Conservation (phyloP, 2,329 filamentous ascomycete species). For the Colletotrichum limetticola region DNA sequence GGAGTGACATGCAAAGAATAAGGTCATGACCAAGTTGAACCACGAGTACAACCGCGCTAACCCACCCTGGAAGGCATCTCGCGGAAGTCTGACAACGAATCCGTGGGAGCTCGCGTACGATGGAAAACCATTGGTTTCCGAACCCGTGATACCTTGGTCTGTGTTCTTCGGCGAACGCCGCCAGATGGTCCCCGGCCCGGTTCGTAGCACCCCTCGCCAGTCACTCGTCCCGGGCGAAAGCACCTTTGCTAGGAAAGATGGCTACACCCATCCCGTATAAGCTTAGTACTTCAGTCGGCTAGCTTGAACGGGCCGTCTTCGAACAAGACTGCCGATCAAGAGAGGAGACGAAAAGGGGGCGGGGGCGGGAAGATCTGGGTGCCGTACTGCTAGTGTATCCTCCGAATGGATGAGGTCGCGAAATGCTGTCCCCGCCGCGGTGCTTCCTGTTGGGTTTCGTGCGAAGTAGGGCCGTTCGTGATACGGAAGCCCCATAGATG, state of each 20-base stretch:
- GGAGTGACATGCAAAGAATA: background rate
- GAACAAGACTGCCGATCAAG: background rate
- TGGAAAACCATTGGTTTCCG: slow-evolving; percentile 28
- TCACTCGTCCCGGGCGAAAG: background rate
- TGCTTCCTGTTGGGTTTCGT: slow-evolving; percentile 17
- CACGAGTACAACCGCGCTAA: slow-evolving; percentile 12
- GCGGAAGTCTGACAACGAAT: slow-evolving; percentile 16
- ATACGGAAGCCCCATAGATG: slow-evolving; percentile 1
- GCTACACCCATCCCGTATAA: slow-evolving; percentile 10
- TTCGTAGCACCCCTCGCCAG: slow-evolving; percentile 11
- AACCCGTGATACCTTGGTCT: slow-evolving; percentile 18
- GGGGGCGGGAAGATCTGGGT: too few species aligned
- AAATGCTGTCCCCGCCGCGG: slow-evolving; percentile 5
- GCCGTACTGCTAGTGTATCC: background rate
- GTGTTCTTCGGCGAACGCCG: slow-evolving; percentile 14
- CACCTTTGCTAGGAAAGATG: background rate
- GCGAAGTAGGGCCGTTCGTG: slow-evolving; percentile 35
- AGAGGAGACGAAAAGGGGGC: too few species aligned
- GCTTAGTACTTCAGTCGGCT: slow-evolving; percentile 14
- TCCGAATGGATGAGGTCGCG: background rate
- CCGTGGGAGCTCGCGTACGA: slow-evolving; percentile 33
- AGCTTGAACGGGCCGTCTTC: background rate
- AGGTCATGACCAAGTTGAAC: slow-evolving; percentile 3
- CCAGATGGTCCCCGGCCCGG: background rate
- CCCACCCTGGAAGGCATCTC: background rate